Evolutionary conservation across 805 yeast genomes (phyloP).

Genomic region (Nakazawaea ambrosiae): DNA sequence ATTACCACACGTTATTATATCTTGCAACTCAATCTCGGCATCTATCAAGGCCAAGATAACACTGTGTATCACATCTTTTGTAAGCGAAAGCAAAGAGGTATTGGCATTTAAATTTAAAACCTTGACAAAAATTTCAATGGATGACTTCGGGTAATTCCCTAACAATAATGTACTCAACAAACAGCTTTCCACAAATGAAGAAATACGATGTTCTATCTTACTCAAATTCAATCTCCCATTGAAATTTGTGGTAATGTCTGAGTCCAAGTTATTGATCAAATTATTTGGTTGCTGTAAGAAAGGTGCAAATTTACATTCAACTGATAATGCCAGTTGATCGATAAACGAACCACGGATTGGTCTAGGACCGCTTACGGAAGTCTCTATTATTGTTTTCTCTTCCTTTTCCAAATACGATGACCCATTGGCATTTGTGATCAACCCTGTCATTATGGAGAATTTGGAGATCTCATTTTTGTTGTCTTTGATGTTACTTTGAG

Average conservation of each 20-base stretch:
- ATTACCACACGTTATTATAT: conserved; percentile 65
- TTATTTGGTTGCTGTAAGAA: conserved; percentile 35
- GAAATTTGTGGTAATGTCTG: conserved; percentile 12
- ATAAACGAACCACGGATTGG: conserved; percentile 73
- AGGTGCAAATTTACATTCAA: conserved; percentile 49
- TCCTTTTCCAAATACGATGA: conserved; percentile 67
- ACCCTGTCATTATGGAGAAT: conserved; percentile 56
- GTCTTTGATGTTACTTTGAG: conserved; percentile 8
- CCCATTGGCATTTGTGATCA: conserved; percentile 70
- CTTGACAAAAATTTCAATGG: conserved; percentile 71
- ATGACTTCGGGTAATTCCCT: conserved; percentile 81
- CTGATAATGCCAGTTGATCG: conserved; percentile 58
- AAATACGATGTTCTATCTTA: conserved; percentile 37
- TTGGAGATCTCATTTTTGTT: conserved; percentile 24
- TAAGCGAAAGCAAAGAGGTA: conserved; percentile 18
- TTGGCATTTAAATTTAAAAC: conserved; percentile 42
- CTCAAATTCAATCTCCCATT: conserved; percentile 28
- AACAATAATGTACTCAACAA: conserved; percentile 41
- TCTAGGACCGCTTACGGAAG: conserved; percentile 82
- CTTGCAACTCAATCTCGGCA: conserved; percentile 75
- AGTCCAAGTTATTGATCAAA: conserved; percentile 10
- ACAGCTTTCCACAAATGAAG: conserved; percentile 31
- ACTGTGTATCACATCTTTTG: conserved; percentile 41
- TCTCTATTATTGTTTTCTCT: conserved; percentile 55
- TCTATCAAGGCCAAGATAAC: conserved; percentile 74